phyloP scores from a whole-genome alignment of 352 stramenopile species.

The Globisporangium abappressorium region DNA sequence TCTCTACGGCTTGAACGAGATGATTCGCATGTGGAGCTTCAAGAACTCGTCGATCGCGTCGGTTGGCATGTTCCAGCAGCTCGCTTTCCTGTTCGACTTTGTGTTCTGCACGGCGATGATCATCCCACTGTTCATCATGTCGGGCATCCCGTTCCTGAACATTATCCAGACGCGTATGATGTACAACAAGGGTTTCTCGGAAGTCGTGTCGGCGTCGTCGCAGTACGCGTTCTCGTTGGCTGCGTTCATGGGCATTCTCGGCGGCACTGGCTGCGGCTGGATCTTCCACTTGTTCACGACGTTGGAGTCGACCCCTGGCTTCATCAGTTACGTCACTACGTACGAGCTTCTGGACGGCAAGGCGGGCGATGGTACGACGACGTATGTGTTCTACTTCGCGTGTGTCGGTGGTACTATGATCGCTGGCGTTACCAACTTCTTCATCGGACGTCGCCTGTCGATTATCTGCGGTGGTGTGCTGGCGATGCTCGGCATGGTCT shows the following conservation, averaged over 20 bases:
- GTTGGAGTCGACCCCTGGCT: conserved; percentile 69
- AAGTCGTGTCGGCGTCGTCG: conserved; percentile 81
- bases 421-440: conserved; percentile 56
- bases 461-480: conserved; percentile 71
- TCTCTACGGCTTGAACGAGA: conserved; percentile 83
- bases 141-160: conserved; percentile 81
- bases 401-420: conserved; percentile 50
- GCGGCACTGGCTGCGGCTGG: conserved; percentile 71
- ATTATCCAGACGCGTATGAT: conserved; percentile 89
- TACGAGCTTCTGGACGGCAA: conserved; percentile 65
- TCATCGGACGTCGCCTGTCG: conserved; percentile 71
- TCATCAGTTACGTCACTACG: conserved; percentile 76
- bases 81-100: conserved; percentile 88
- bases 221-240: conserved; percentile 85
- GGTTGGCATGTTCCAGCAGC: conserved; percentile 67
- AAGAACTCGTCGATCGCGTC: conserved; percentile 57
- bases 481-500: conserved; percentile 67
- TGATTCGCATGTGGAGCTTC: conserved; percentile 84
- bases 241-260: conserved; percentile 71
- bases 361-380: conserved; percentile 54
- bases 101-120: conserved; percentile 75
- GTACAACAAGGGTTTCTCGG: conserved; percentile 89
- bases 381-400: conserved; percentile 70
- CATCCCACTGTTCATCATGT: conserved; percentile 74
- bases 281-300: conserved; percentile 77